Base-by-base conservation (phyloP, 148 eudicot species). In the Silene uniflora region DNA sequence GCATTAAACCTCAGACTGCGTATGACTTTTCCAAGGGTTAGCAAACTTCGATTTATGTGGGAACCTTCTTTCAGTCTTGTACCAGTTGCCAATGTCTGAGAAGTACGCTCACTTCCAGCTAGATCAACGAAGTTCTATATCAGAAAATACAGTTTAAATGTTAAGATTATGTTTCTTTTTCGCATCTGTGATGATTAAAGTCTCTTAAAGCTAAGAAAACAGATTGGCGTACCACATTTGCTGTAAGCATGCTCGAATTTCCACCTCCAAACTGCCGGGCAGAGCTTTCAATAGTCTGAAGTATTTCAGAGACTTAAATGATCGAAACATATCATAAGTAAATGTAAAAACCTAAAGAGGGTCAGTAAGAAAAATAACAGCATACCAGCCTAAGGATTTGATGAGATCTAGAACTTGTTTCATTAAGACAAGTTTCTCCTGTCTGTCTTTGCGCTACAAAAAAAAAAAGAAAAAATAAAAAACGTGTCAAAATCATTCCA, bases 41-140 rank as follows among this genome's bases (percentile, higher is more conserved):
- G 88, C 72, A 92, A 80, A 84, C 97, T 92, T 56, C 97, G 90
- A 49, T 92, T 92, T 47, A 92, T 92, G 84, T 96, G 99, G 73
- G 91, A 84, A 39, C 99, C 99, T 82, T 96, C 99, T 85, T 96
- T 96, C 63, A 96, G 82, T 79, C 99, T 79, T 46, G 89, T 62
- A 59, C 97, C 97, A 24, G 86, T 93, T 60, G 97, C 82, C 75
- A 81, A 69, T 61, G 97, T 86, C 77, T 96, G 99, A 68, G 99
- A 92, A 75, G 98, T 88, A 56, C 99, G 98, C 77, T 96, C 99
- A 81, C 99, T 96, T 82, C 99, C 99, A 42, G 99, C 98, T 62
- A 96, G 94, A 82, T 96, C 99, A 75, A 92, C 94, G 79, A 96
- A 96, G 85, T 87, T 96, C 99, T 92, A 83, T 27, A 63, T 74